Evolutionary conservation across 129 eudicot genomes (phyloP).

Genomic region (Lonicera japonica): DNA sequence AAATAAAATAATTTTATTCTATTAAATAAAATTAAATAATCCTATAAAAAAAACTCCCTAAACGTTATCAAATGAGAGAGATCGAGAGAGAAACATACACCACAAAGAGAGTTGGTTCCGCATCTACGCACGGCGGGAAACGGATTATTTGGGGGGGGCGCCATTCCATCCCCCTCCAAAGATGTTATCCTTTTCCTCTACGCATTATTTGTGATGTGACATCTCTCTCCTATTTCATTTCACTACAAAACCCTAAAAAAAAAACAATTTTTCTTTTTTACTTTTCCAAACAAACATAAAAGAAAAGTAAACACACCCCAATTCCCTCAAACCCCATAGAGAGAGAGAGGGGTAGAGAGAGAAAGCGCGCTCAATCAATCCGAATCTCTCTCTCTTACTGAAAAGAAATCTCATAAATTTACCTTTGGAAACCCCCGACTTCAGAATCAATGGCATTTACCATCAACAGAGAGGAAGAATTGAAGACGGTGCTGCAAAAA

Average conservation of each 20-base stretch:
- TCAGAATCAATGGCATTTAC: slow-evolving; percentile 29
- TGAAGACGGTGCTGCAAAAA: neutral
- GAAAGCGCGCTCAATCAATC: neutral
- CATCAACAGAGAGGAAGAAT: slow-evolving; percentile 16
- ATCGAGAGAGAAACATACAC: no score
- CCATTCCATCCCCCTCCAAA: neutral
- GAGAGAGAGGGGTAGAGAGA: no score
- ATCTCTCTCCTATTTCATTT: neutral
- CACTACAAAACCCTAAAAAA: slow-evolving; percentile 16
- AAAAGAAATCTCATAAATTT: no score
- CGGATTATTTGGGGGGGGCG: slow-evolving; percentile 20
- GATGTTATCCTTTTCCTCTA: no score
- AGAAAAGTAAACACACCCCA: neutral
- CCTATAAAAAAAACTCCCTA: no score
- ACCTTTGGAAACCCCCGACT: neutral
- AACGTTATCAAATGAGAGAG: no score
- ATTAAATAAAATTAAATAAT: no score
- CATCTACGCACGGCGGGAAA: slow-evolving; percentile 33
- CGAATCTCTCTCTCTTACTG: neutral
- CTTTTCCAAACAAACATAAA: neutral
- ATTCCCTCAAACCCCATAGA: slow-evolving; percentile 29
- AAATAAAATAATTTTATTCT: no score
- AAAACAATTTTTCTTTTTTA: neutral
- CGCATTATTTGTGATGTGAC: no score
- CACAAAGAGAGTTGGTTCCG: no score